Evolutionary conservation across 768 basidiomycete species (phyloP).

Genomic region (Lactifluus rugatus): DNA sequence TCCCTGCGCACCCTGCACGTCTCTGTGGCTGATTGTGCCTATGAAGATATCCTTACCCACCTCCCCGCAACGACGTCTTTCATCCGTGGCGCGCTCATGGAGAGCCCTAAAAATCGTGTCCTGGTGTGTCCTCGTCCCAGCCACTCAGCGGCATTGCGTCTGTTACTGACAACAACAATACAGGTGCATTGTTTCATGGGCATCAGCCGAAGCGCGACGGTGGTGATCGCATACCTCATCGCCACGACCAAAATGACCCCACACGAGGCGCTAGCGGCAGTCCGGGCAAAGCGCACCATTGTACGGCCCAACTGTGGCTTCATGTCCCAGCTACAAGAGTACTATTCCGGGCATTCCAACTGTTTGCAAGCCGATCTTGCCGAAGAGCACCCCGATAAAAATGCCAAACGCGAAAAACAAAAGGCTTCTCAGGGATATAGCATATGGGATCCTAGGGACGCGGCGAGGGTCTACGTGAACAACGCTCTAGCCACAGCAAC

Average conservation of each 20-base stretch:
- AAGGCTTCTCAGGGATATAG: background rate
- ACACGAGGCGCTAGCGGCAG: slow-evolving; percentile 22
- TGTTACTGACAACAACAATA: background rate
- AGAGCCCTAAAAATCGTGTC: slow-evolving; percentile 36
- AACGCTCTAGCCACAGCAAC: background rate
- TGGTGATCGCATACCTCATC: slow-evolving; percentile 59
- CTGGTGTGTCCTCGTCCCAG: slow-evolving; percentile 32
- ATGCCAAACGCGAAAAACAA: background rate
- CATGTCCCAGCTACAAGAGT: slow-evolving; percentile 25
- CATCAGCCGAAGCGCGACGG: slow-evolving; percentile 64
- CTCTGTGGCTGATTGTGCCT: slow-evolving; percentile 33
- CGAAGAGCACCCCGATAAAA: background rate
- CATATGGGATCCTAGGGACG: background rate
- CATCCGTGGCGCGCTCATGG: slow-evolving; percentile 39
- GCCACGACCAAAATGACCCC: slow-evolving; percentile 23
- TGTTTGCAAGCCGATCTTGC: background rate
- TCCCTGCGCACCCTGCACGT: slow-evolving; percentile 45
- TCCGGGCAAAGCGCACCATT: slow-evolving; percentile 21
- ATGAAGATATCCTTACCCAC: slow-evolving; percentile 36
- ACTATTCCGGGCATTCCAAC: slow-evolving; percentile 2
- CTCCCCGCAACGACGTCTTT: slow-evolving; percentile 43
- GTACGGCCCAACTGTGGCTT: slow-evolving; percentile 28
- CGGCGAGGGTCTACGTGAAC: background rate
- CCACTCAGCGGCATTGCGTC: too few species aligned
- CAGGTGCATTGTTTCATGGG: slow-evolving; percentile 75